These are phyloP conservation scores for Neurospora sp. DNA, from an alignment of 495 filamentous ascomycete genomes.

Conservation along the genomic window DNA sequence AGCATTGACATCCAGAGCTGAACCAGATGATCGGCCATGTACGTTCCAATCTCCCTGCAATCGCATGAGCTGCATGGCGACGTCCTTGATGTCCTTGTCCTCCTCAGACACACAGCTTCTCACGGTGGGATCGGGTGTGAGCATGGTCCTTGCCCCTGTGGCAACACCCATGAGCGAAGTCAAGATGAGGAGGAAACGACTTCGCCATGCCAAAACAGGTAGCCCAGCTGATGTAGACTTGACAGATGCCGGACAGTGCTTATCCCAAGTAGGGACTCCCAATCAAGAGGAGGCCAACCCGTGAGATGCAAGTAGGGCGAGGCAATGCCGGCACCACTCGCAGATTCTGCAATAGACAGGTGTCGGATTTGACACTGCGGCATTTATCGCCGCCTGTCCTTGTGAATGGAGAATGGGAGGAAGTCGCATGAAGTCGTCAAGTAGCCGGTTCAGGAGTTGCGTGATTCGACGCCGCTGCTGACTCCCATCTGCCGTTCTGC, in stretches of 20 bases:
- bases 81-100: neutral
- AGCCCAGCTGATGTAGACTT: neutral
- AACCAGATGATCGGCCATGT: neutral
- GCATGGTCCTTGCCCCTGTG: neutral
- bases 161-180: neutral
- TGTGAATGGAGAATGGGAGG: neutral
- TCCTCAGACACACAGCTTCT: neutral
- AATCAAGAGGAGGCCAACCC: neutral
- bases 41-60: neutral
- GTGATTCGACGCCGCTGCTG: neutral
- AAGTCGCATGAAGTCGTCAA: neutral
- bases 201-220: neutral
- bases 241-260: neutral
- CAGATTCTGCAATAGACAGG: neutral
- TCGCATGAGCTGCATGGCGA: neutral
- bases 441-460: neutral
- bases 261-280: neutral
- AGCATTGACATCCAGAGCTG: constrained; percentile 95
- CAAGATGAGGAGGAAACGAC: neutral
- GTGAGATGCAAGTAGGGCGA: neutral
- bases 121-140: neutral
- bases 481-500: neutral
- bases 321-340: neutral
- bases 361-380: neutral
- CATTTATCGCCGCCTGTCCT: neutral